phyloP scores from a whole-genome alignment of 768 basidiomycete genomes.

The Lactarius psammicola region DNA sequence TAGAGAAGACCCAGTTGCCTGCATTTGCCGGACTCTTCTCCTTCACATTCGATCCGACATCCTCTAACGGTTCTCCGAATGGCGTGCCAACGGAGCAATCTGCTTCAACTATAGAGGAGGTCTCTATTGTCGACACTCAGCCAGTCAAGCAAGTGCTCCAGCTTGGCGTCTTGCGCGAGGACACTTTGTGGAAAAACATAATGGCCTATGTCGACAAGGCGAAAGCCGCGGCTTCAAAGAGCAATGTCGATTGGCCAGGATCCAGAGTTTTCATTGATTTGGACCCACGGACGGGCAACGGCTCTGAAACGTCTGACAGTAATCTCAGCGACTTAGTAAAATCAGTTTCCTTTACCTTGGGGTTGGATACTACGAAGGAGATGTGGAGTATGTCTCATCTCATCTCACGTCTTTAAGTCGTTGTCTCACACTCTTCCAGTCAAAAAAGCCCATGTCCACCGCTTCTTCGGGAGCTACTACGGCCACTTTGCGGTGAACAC shows the following conservation, averaged over 20 bases:
- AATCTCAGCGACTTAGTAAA: constrained; percentile 17
- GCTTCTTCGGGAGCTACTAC: constrained; percentile 15
- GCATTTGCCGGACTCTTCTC: constrained; percentile 28
- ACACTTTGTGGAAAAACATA: constrained; percentile 10
- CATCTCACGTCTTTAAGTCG: neutral
- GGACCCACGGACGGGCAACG: constrained; percentile 6
- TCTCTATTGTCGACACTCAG: constrained; percentile 3
- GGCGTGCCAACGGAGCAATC: neutral
- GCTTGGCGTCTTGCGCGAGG: constrained; percentile 20
- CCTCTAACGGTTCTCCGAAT: neutral
- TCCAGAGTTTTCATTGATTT: constrained; percentile 22
- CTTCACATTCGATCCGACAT: constrained; percentile 22
- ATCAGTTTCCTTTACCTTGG: constrained; percentile 16
- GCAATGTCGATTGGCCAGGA: constrained; percentile 20
- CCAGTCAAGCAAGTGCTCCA: constrained; percentile 26
- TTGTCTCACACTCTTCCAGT: constrained; percentile 12
- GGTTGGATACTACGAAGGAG: constrained; percentile 22
- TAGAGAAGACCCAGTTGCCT: constrained; percentile 29
- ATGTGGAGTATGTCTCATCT: constrained; percentile 21
- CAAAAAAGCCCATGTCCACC: constrained; percentile 20
- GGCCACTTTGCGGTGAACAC: constrained; percentile 24
- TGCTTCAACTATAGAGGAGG: neutral
- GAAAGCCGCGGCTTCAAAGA: neutral
- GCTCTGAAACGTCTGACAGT: neutral
- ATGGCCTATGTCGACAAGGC: constrained; percentile 11